phyloP scores from a whole-genome alignment of 1,284 basidiomycete species.

The Pseudozyma flocculosa region DNA sequence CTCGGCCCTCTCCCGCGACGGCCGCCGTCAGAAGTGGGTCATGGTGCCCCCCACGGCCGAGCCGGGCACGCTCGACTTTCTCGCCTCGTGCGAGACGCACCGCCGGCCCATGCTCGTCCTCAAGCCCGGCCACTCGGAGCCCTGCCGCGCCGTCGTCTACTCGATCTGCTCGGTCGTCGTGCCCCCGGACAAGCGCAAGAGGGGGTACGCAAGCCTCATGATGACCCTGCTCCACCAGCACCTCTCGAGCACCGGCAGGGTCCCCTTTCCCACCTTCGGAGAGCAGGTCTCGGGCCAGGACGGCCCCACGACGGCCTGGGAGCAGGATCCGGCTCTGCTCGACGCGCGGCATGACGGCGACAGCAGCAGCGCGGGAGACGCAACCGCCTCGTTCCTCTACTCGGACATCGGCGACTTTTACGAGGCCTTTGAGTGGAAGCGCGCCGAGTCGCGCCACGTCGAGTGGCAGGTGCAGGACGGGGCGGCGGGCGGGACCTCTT shows the following conservation, averaged over 20 bases:
- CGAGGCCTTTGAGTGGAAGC: conserved; percentile 59
- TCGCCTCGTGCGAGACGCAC: too few species aligned
- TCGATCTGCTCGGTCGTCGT: conserved; percentile 61
- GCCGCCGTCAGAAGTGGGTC: too few species aligned
- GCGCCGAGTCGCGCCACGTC: conserved; percentile 19
- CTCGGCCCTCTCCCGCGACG: too few species aligned
- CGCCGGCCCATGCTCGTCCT: too few species aligned
- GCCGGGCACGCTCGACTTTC: too few species aligned
- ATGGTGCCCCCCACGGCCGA: too few species aligned
- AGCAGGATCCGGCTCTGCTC: background rate
- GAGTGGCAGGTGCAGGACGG: conserved; percentile 15
- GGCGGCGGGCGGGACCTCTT: too few species aligned
- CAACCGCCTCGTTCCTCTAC: conserved; percentile 65
- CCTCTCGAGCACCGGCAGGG: conserved; percentile 28
- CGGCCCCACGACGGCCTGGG: too few species aligned
- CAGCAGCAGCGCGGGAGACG: conserved; percentile 58
- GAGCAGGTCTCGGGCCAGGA: too few species aligned
- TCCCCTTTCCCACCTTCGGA: too few species aligned
- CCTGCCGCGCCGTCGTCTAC: conserved; percentile 15
- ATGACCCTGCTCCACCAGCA: conserved; percentile 65
- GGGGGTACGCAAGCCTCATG: conserved; percentile 64
- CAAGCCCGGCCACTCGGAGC: too few species aligned
- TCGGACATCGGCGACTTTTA: conserved; percentile 70
- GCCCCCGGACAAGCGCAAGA: conserved; percentile 60
- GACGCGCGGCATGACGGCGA: conserved; percentile 5